A percentile compares a stretch with the other conserved stretches of the same genome.
Evolutionary conservation across 805 yeast species (phyloP).

Genomic region (Lipomyces sp.): DNA sequence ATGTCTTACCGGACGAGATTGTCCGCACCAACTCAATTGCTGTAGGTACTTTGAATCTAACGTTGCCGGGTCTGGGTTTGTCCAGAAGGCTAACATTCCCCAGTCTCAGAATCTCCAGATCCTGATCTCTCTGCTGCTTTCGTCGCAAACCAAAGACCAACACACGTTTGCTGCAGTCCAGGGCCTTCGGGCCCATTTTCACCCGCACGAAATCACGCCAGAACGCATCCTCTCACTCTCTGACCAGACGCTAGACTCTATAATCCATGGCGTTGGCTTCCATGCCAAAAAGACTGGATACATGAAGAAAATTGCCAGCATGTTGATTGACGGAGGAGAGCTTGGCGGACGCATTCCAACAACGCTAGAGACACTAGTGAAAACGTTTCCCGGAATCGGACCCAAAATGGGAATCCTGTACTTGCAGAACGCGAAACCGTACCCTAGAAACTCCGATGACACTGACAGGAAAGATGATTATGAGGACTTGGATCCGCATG

Average conservation of each 20-base stretch:
- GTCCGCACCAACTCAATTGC: slow-evolving; percentile 25
- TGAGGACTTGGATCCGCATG: background rate
- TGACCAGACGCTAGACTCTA: slow-evolving; percentile 49
- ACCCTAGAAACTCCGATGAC: slow-evolving; percentile 10
- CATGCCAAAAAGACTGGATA: slow-evolving; percentile 78
- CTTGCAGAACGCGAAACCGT: slow-evolving; percentile 64
- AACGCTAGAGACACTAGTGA: slow-evolving; percentile 62
- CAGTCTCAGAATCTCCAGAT: slow-evolving; percentile 68
- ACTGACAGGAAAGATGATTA: no score
- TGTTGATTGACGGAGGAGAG: slow-evolving; percentile 49
- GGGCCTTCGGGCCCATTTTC: slow-evolving; percentile 55
- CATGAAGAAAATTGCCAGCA: slow-evolving; percentile 63
- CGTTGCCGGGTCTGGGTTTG: no score
- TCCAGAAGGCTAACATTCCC: slow-evolving; percentile 27
- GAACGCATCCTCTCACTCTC: slow-evolving; percentile 48
- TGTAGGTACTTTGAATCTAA: slow-evolving; percentile 11
- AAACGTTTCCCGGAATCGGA: slow-evolving; percentile 86
- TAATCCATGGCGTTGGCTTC: slow-evolving; percentile 84
- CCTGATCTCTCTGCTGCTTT: slow-evolving; percentile 79
- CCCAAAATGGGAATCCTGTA: slow-evolving; percentile 91
- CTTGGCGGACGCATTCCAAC: slow-evolving; percentile 71
- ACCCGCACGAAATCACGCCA: slow-evolving; percentile 48
- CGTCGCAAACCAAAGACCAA: slow-evolving; percentile 92
- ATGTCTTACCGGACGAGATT: slow-evolving; percentile 52
- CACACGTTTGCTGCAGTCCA: slow-evolving; percentile 75